These are phyloP conservation scores for Royoungia palumana DNA, from an alignment of 768 basidiomycete species.

Conservation along the genomic window DNA sequence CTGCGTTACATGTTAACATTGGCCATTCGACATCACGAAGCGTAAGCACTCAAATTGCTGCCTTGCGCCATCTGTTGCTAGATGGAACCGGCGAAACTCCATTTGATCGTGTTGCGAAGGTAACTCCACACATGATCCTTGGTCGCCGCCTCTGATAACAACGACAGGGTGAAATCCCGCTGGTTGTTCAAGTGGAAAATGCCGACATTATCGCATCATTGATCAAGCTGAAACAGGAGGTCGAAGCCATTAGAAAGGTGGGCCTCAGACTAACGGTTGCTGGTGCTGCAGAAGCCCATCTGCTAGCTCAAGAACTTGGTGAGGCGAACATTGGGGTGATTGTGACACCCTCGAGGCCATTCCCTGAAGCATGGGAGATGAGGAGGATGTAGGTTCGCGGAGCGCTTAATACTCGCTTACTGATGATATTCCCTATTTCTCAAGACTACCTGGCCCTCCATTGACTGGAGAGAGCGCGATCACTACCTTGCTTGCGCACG, in stretches of 20 bases:
- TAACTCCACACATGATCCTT: conserved; percentile 15
- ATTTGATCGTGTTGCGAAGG: conserved; percentile 47
- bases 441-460: conserved; percentile 30
- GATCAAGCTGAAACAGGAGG: conserved; percentile 62
- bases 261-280: conserved; percentile 57
- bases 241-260: conserved; percentile 45
- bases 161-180: conserved; percentile 59
- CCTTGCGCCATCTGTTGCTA: conserved; percentile 63
- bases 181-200: conserved; percentile 71
- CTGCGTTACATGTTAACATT: conserved; percentile 61
- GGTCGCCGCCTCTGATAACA: neutral
- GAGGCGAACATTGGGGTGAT: conserved; percentile 69
- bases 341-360: conserved; percentile 61
- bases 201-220: conserved; percentile 83
- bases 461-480: conserved; percentile 49
- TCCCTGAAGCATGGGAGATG: conserved; percentile 70
- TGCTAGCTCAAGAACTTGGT: conserved; percentile 71
- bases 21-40: conserved; percentile 46
- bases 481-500: conserved; percentile 57
- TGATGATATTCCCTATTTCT: conserved; percentile 12
- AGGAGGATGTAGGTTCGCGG: conserved; percentile 29
- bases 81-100: conserved; percentile 16
- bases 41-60: conserved; percentile 79
- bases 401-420: neutral
- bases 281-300: conserved; percentile 66